phyloP scores from a whole-genome alignment of 148 eudicot species.

The Nepenthes gracilis region DNA sequence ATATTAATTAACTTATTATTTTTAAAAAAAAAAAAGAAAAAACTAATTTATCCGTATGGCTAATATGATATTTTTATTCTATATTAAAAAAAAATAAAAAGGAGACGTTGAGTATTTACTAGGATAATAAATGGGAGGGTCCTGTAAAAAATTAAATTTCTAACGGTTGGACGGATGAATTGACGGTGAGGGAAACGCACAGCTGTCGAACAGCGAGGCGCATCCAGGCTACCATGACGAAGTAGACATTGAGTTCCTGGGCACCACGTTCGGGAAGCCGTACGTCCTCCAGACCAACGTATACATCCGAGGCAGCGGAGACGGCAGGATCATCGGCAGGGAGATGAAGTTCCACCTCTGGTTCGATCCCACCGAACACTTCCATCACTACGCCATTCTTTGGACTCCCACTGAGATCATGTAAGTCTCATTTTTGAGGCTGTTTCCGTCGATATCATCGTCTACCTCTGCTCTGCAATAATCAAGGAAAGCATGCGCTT shows the following conservation, averaged over 20 bases:
- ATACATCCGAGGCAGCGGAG: conserved; percentile 85
- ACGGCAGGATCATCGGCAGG: conserved; percentile 80
- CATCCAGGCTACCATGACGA: conserved; percentile 93
- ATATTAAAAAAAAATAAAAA: too few relatives aligned
- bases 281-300: conserved; percentile 89
- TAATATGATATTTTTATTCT: too few relatives aligned
- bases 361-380: conserved; percentile 81
- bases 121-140: too few relatives aligned
- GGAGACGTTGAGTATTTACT: too few relatives aligned
- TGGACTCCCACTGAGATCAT: conserved; percentile 82
- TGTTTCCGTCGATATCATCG: too few relatives aligned
- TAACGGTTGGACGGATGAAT: background rate
- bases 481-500: too few relatives aligned
- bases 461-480: too few relatives aligned
- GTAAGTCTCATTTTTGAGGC: conserved; percentile 25
- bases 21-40: too few relatives aligned
- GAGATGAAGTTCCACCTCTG: conserved; percentile 91
- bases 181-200: background rate
- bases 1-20: too few relatives aligned
- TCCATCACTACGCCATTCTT: conserved; percentile 86
- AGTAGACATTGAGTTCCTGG: conserved; percentile 89
- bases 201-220: conserved; percentile 84
- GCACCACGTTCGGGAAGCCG: conserved; percentile 86
- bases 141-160: background rate
- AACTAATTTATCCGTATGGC: too few relatives aligned